Conservation (phyloP, 1,284 basidiomycete species). For the Meira nashicola region DNA sequence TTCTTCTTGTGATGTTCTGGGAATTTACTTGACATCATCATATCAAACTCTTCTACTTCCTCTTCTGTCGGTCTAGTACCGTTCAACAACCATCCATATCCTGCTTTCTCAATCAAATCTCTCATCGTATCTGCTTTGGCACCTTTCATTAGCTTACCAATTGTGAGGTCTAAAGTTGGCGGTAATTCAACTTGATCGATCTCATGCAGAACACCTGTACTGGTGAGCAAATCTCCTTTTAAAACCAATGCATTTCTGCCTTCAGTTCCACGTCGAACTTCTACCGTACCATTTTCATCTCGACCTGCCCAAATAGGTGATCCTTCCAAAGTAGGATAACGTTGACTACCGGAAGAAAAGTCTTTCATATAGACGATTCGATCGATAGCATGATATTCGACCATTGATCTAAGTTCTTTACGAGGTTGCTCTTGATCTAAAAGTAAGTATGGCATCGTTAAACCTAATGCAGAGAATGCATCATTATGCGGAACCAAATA, state of each 20-base stretch:
- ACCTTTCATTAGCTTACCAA: slow-evolving; percentile 83
- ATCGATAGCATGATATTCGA: slow-evolving; percentile 78
- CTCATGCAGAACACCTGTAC: slow-evolving; percentile 86
- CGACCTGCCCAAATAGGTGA: slow-evolving; percentile 45
- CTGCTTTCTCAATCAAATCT: slow-evolving; percentile 62
- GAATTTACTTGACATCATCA: slow-evolving; percentile 10
- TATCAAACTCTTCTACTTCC: slow-evolving; percentile 15
- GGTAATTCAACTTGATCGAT: slow-evolving; percentile 80
- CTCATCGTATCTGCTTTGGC: slow-evolving; percentile 76
- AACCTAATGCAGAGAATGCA: slow-evolving; percentile 80
- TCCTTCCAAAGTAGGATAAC: slow-evolving; percentile 54
- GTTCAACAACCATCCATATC: slow-evolving; percentile 78
- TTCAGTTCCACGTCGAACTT: slow-evolving; percentile 17
- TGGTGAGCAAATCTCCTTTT: slow-evolving; percentile 65
- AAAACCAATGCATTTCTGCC: slow-evolving; percentile 34
- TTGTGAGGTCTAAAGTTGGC: slow-evolving; percentile 74
- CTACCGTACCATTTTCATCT: slow-evolving; percentile 25
- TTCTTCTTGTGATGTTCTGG: slow-evolving; percentile 3
- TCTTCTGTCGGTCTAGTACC: slow-evolving; percentile 58
- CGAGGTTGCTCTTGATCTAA: slow-evolving; percentile 29
- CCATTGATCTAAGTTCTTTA: slow-evolving; percentile 60
- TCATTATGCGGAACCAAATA: slow-evolving; percentile 81
- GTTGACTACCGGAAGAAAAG: slow-evolving; percentile 54
- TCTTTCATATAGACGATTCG: slow-evolving; percentile 70
- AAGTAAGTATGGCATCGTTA: slow-evolving; percentile 82